Conservation (phyloP, 352 stramenopile species). For the Phytophthora kernoviae region DNA sequence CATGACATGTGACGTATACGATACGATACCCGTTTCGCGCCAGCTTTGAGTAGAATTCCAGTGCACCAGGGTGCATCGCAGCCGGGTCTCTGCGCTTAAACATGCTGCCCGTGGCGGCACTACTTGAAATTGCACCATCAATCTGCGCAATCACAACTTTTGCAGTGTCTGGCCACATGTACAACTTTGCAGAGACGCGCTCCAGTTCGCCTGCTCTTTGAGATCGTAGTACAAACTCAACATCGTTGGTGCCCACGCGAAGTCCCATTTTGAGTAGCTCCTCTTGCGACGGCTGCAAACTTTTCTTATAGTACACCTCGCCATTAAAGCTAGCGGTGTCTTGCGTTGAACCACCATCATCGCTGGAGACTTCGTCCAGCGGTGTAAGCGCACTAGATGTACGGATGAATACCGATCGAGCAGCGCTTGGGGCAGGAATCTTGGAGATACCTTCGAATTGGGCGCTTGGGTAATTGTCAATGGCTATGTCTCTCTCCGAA, state of each 20-base stretch:
- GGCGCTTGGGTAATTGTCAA: background rate
- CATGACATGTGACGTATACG: constrained; percentile 80
- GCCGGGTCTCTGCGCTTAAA: constrained; percentile 44
- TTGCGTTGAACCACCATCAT: constrained; percentile 37
- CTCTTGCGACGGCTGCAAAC: constrained; percentile 58
- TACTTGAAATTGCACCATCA: constrained; percentile 74
- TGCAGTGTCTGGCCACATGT: constrained; percentile 68
- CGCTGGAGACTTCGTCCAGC: constrained; percentile 34
- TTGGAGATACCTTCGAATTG: background rate
- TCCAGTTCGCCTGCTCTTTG: constrained; percentile 26
- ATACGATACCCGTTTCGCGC: constrained; percentile 76
- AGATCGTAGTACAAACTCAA: constrained; percentile 63
- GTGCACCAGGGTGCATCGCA: constrained; percentile 65
- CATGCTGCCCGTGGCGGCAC: constrained; percentile 46
- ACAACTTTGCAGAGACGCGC: constrained; percentile 63
- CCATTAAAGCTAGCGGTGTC: constrained; percentile 44
- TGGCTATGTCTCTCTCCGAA: background rate
- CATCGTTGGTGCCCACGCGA: constrained; percentile 64
- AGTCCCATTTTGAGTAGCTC: constrained; percentile 68
- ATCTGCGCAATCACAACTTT: constrained; percentile 87
- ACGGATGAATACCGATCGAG: constrained; percentile 5
- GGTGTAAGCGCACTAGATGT: constrained; percentile 18
- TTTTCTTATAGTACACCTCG: constrained; percentile 63
- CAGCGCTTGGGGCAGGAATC: background rate
- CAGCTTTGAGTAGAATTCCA: constrained; percentile 75